Base-by-base conservation (phyloP, 2,329 filamentous ascomycete genomes). In the Chalaropsis ovoidea region DNA sequence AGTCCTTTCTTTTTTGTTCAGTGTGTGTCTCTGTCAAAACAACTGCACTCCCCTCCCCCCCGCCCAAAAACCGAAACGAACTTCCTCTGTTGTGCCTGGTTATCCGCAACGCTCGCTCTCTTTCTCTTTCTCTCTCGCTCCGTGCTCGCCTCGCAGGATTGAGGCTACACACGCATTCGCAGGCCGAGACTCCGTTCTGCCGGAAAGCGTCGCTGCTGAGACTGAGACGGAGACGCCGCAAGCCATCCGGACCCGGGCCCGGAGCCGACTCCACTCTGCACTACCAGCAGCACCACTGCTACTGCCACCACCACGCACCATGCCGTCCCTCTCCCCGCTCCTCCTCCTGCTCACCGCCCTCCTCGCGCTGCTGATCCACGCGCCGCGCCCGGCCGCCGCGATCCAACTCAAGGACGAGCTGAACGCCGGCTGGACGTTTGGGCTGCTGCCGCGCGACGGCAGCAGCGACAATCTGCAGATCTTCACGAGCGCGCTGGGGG, bases 401-500 rank as follows among this genome's bases (percentile, higher is more conserved):
- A 69, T 70, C 8, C 71, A 72, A 52, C 68, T 76, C 66, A 68
- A 71, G 42, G 70, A 73, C 54, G 72, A 75, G 64, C 66, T 77
- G 24, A 73, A 71, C 41, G 70, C 71, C 52, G 74, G 76, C 24
- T 77, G 77, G 69, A 71, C 69, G 45, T 73, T 76, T 70, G 76
- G 73, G 1, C 67, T 73, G 52, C 72, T 74, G 17, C 74, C 76
- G 62, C 72, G 75, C 67, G 69, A 73, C 61, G 63, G 66, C 42
- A 52, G 47, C 22, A 68, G 69, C 27, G 63, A 63, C 3, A 76
- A 79, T 69, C 71, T 81, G 27, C 78, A 79, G 72, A 66, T 71
- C 2, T 81, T 80, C 68, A 69, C 67, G 2, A 75, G 74, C n/a
- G 70, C 72, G 1, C 63, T 81, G 60, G 78, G 77, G 27, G 77